A percentile compares a stretch with the other conserved stretches of the same genome.
These are phyloP conservation scores for Penicillium pancosmium DNA, from an alignment of 495 filamentous ascomycete species.

Conservation along the genomic window DNA sequence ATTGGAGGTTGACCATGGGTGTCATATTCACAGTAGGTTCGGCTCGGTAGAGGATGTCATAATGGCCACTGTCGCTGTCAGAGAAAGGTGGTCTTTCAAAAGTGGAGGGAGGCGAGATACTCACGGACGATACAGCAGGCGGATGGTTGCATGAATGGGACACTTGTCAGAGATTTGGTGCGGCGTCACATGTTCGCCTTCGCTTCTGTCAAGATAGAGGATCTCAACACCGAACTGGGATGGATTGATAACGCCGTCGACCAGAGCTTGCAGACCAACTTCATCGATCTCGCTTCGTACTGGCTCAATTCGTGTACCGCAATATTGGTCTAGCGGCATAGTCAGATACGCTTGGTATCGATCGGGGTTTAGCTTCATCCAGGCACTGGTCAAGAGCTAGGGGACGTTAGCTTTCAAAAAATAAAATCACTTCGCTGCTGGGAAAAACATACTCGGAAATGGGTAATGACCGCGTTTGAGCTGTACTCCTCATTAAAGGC, in stretches of 20 bases:
- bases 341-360: slow-evolving; percentile 73
- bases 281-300: slow-evolving; percentile 86
- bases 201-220: slow-evolving; percentile 87
- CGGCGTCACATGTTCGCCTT: slow-evolving; percentile 76
- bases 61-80: slow-evolving; percentile 67
- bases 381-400: slow-evolving; percentile 82
- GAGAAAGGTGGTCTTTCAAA: not conserved
- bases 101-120: slow-evolving; percentile 25
- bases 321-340: slow-evolving; percentile 69
- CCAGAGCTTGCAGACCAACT: slow-evolving; percentile 73
- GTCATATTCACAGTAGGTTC: slow-evolving; percentile 56
- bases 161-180: slow-evolving; percentile 66
- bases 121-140: slow-evolving; percentile 72
- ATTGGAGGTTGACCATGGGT: slow-evolving; percentile 49
- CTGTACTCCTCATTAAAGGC: slow-evolving; percentile 72
- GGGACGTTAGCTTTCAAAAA: slow-evolving; percentile 13
- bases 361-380: slow-evolving; percentile 74
- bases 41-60: slow-evolving; percentile 86
- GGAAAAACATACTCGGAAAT: slow-evolving; percentile 57
- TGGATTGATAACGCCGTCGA: slow-evolving; percentile 74
- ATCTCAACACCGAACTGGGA: slow-evolving; percentile 82
- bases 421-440: too few relatives aligned
- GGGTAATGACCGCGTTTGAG: slow-evolving; percentile 73
- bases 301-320: slow-evolving; percentile 68
- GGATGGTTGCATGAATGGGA: slow-evolving; percentile 57